phyloP scores from a whole-genome alignment of 192 early-diverging fungal genomes.

The Diversispora eburnea region DNA sequence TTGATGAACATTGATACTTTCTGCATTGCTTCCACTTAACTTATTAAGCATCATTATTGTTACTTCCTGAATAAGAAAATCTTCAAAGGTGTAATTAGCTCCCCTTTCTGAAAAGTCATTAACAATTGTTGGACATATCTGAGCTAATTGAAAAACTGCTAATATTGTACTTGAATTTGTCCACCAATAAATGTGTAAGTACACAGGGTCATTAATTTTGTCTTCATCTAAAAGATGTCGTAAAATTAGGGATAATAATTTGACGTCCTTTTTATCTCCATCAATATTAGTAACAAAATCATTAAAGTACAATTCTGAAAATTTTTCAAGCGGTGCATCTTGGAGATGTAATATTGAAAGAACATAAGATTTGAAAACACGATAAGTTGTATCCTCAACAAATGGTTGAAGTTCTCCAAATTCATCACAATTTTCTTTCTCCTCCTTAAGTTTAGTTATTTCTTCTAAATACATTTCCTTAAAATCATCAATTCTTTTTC shows the following conservation, averaged over 20 bases:
- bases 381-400: neutral
- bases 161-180: conserved; percentile 4
- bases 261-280: neutral
- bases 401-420: neutral
- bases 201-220: conserved; percentile 14
- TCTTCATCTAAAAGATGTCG: neutral
- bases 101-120: conserved; percentile 1
- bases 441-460: neutral
- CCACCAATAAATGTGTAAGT: conserved; percentile 25
- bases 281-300: conserved; percentile 10
- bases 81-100: neutral
- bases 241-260: conserved; percentile 2
- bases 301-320: conserved; percentile 19
- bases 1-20: neutral
- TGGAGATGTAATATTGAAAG: neutral
- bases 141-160: conserved; percentile 16
- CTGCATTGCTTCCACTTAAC: neutral
- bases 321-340: neutral
- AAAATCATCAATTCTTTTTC: conserved; percentile 13
- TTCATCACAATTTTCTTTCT: conserved; percentile 1
- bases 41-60: neutral
- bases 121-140: neutral
- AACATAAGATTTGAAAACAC: neutral
- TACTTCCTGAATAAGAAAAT: neutral
- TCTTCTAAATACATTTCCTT: conserved; percentile 19